Conservation (phyloP, 495 filamentous ascomycete species). For the Lichina pygmaea region DNA sequence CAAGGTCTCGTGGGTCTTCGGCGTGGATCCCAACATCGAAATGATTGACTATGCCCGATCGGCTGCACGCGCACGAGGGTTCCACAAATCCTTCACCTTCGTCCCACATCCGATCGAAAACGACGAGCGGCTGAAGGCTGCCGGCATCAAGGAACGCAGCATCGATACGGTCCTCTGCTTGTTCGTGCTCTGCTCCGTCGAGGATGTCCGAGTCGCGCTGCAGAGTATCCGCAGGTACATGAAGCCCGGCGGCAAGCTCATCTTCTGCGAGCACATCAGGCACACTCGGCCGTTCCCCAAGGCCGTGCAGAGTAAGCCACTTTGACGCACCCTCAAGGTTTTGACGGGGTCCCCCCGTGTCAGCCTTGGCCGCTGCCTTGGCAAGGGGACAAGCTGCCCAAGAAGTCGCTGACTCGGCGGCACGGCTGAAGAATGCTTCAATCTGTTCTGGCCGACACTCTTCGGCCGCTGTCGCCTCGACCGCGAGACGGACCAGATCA, state of each 20-base stretch:
- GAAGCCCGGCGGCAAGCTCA: conserved; percentile 13
- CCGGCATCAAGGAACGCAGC: conserved; percentile 15
- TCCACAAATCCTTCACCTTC: conserved; percentile 15
- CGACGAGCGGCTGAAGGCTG: conserved; percentile 10
- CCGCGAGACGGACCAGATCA: conserved; percentile 4
- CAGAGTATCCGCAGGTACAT: conserved; percentile 10
- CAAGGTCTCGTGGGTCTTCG: conserved; percentile 15
- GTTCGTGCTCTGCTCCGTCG: conserved; percentile 10
- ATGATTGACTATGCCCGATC: conserved; percentile 7
- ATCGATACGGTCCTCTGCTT: conserved; percentile 12
- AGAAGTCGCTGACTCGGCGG: background rate
- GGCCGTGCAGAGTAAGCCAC: background rate
- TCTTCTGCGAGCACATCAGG: conserved; percentile 18
- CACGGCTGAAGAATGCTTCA: conserved; percentile 3
- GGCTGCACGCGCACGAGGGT: conserved; percentile 7
- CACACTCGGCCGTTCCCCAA: background rate
- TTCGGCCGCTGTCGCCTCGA: conserved; percentile 6
- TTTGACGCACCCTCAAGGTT: background rate
- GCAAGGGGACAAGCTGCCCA: background rate
- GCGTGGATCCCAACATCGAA: conserved; percentile 16
- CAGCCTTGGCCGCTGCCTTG: background rate
- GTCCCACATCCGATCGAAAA: conserved; percentile 15
- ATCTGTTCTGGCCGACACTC: conserved; percentile 6
- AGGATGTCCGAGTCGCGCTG: conserved; percentile 8
- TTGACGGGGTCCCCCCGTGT: background rate